Evolutionary conservation across 2,329 filamentous ascomycete genomes (phyloP).

Genomic region (Penicillium sp.): DNA sequence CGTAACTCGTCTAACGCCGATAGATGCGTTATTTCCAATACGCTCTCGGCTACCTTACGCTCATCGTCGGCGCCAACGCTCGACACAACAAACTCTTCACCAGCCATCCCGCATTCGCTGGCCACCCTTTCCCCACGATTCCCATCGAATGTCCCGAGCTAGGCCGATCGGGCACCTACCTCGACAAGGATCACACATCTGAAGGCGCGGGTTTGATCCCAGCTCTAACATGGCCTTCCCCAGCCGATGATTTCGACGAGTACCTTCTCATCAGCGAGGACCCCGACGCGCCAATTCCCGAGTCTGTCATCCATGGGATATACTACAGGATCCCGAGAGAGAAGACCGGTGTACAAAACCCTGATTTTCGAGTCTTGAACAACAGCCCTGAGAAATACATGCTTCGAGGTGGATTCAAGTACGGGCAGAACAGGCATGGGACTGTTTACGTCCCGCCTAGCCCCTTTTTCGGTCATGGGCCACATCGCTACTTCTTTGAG

Average conservation of each 20-base stretch:
- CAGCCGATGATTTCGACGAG: conserved; percentile 43
- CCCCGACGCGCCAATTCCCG: conserved; percentile 53
- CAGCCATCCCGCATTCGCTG: conserved; percentile 28
- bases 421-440: conserved; percentile 49
- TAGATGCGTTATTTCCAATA: conserved; percentile 29
- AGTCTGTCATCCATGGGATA: conserved; percentile 53
- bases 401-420: conserved; percentile 52
- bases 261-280: conserved; percentile 56
- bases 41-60: conserved; percentile 22
- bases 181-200: conserved; percentile 19
- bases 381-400: conserved; percentile 13
- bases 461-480: conserved; percentile 57
- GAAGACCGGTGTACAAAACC: conserved; percentile 38
- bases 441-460: conserved; percentile 52
- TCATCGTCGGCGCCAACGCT: conserved; percentile 24
- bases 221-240: conserved; percentile 47
- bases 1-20: conserved; percentile 28
- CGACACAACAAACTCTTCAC: conserved; percentile 34
- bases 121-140: conserved; percentile 26
- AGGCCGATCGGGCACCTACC: conserved; percentile 19
- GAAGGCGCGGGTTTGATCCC: conserved; percentile 45
- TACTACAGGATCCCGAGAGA: conserved; percentile 48
- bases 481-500: conserved; percentile 59
- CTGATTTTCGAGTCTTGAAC: conserved; percentile 46
- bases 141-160: conserved; percentile 29